phyloP scores from a whole-genome alignment of 2,329 filamentous ascomycete genomes.

The Coniochaeta sp. region DNA sequence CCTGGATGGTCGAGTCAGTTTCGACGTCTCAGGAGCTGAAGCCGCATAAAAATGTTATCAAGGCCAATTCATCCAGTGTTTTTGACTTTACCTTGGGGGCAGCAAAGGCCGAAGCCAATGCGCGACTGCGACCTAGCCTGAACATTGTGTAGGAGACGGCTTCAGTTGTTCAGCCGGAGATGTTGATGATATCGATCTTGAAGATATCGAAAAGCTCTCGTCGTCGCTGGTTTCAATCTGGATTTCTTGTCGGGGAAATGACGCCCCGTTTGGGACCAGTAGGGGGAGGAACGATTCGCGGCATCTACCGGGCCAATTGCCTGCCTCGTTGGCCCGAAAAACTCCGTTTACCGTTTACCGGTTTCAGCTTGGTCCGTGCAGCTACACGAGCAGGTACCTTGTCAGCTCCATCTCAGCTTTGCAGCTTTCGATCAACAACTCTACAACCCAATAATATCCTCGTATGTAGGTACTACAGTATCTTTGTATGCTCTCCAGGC shows the following conservation, averaged over 20 bases:
- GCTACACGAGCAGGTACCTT: background rate
- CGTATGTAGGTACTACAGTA: no score
- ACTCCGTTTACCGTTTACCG: background rate
- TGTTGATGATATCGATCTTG: slow-evolving; percentile 1
- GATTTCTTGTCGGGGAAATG: background rate
- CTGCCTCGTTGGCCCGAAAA: background rate
- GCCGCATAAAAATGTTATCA: slow-evolving; percentile 6
- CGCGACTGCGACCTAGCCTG: slow-evolving; percentile 75
- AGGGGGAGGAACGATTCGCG: background rate
- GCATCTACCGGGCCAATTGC: background rate
- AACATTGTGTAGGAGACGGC: slow-evolving; percentile 56
- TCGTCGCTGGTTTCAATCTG: background rate
- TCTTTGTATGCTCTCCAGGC: no score
- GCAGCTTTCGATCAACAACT: background rate
- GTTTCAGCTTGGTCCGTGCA: background rate
- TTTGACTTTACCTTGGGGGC: slow-evolving; percentile 55
- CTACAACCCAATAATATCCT: background rate
- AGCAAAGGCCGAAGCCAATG: slow-evolving; percentile 72
- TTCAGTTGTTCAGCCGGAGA: background rate
- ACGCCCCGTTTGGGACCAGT: background rate
- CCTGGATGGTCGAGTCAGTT: slow-evolving; percentile 22
- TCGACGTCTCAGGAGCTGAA: slow-evolving; percentile 5
- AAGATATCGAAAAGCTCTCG: background rate
- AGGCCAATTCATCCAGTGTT: slow-evolving; percentile 5
- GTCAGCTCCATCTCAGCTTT: background rate